Conservation (phyloP, 2,329 filamentous ascomycete species). For the Colletotrichum acutatum region DNA sequence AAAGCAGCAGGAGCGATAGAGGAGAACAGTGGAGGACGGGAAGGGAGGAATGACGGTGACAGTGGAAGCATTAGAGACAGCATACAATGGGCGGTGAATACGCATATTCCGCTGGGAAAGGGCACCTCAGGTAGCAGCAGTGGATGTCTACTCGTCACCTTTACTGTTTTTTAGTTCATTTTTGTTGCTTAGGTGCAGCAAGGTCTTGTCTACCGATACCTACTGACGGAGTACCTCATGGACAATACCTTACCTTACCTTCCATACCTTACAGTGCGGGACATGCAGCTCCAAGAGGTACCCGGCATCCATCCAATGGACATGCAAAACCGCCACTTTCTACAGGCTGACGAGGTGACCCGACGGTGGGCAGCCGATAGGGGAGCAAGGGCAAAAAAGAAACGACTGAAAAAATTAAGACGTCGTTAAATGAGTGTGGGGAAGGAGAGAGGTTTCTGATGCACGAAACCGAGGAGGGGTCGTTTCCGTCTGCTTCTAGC, state of each 20-base stretch:
- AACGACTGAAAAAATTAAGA: not conserved
- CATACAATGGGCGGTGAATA: not conserved
- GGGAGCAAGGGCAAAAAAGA: not conserved
- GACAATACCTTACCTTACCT: too few species aligned
- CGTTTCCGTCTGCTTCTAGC: constrained; percentile 30
- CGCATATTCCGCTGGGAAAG: not conserved
- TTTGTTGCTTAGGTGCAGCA: not conserved
- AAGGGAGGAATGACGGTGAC: not conserved
- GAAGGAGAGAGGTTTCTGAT: constrained; percentile 25
- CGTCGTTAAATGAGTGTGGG: constrained; percentile 35
- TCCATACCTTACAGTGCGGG: not conserved
- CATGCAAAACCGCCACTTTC: constrained; percentile 7
- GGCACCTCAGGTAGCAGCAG: not conserved
- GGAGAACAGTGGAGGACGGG: too few species aligned
- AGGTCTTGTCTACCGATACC: not conserved
- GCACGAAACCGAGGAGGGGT: constrained; percentile 27
- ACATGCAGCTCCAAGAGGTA: not conserved
- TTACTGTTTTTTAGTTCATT: not conserved
- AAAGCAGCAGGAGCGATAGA: not conserved
- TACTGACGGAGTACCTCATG: too few species aligned
- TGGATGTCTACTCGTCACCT: not conserved
- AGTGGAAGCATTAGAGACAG: not conserved
- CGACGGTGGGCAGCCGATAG: not conserved
- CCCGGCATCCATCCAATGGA: not conserved
- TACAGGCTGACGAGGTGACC: not conserved